Evolutionary conservation across 2,329 filamentous ascomycete species (phyloP).

Genomic region (Colletotrichum filicis): DNA sequence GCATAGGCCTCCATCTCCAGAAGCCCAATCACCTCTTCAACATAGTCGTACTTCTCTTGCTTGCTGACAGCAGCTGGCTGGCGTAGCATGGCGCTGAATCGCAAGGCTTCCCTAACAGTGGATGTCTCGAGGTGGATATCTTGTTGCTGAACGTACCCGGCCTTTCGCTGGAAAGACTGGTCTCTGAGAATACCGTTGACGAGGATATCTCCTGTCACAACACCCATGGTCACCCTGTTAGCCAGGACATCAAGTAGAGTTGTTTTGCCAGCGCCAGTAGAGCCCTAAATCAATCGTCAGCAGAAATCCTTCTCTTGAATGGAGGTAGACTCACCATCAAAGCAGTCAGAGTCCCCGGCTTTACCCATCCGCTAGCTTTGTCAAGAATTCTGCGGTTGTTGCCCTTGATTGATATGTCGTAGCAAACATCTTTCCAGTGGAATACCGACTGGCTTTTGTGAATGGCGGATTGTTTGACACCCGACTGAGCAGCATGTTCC

Average conservation of each 20-base stretch:
- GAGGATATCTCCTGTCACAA: constrained; percentile 74
- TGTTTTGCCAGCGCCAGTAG: constrained; percentile 48
- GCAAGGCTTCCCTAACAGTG: constrained; percentile 70
- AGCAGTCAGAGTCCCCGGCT: constrained; percentile 73
- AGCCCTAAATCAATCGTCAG: background rate
- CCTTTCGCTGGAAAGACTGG: constrained; percentile 73
- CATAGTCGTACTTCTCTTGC: constrained; percentile 39
- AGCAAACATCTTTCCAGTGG: constrained; percentile 75
- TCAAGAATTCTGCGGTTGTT: constrained; percentile 71
- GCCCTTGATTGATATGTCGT: constrained; percentile 74
- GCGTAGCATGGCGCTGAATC: constrained; percentile 74
- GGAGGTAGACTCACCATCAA: constrained; percentile 73
- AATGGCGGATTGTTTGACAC: constrained; percentile 30
- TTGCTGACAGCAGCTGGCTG: constrained; percentile 67
- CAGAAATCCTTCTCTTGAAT: constrained; percentile 59
- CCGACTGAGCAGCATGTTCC: constrained; percentile 30
- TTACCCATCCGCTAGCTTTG: constrained; percentile 75
- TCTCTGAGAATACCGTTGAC: constrained; percentile 75
- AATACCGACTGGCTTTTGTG: constrained; percentile 69
- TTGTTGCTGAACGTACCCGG: constrained; percentile 74
- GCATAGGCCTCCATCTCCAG: constrained; percentile 69
- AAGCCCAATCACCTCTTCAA: constrained; percentile 43
- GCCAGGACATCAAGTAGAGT: constrained; percentile 72
- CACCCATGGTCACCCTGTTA: constrained; percentile 74
- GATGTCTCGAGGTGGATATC: constrained; percentile 51